Conservation (phyloP, 73 alveolate genomes). For the Symbiodinium pilosum region DNA sequence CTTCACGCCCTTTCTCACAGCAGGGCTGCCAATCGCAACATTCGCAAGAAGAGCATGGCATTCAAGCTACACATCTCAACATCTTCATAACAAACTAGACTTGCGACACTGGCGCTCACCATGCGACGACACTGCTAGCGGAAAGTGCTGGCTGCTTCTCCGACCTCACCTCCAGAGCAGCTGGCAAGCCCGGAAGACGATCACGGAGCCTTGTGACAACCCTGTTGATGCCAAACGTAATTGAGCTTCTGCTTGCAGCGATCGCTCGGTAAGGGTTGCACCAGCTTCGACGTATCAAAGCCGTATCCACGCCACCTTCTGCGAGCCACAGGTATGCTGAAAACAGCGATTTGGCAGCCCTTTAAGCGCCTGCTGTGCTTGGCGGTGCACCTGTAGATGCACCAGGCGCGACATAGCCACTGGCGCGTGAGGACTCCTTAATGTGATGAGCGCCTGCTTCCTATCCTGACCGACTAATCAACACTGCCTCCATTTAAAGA, state of each 20-base stretch:
- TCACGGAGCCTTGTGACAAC: neutral
- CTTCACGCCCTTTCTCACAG: too few relatives aligned
- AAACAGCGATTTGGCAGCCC: neutral
- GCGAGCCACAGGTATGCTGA: neutral
- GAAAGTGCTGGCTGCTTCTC: neutral
- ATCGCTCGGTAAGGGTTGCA: neutral
- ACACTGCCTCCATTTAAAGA: too few relatives aligned
- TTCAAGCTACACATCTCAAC: too few relatives aligned
- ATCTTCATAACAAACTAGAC: too few relatives aligned
- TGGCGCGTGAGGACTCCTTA: neutral
- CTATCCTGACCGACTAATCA: too few relatives aligned
- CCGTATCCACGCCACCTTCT: constrained; percentile 69
- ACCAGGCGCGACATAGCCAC: neutral
- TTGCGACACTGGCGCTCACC: too few relatives aligned
- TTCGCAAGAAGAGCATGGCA: too few relatives aligned
- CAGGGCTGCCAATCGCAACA: too few relatives aligned
- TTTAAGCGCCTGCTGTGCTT: neutral
- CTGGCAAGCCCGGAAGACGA: constrained; percentile 36
- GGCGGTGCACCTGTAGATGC: neutral
- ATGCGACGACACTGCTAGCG: neutral
- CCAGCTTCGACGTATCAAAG: constrained; percentile 55
- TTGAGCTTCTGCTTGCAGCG: too few relatives aligned
- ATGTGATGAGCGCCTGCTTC: too few relatives aligned
- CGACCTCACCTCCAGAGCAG: constrained; percentile 40
- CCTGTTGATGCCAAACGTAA: too few relatives aligned